phyloP scores from a whole-genome alignment of 495 filamentous ascomycete species.

The Aspergillus ellipticus region DNA sequence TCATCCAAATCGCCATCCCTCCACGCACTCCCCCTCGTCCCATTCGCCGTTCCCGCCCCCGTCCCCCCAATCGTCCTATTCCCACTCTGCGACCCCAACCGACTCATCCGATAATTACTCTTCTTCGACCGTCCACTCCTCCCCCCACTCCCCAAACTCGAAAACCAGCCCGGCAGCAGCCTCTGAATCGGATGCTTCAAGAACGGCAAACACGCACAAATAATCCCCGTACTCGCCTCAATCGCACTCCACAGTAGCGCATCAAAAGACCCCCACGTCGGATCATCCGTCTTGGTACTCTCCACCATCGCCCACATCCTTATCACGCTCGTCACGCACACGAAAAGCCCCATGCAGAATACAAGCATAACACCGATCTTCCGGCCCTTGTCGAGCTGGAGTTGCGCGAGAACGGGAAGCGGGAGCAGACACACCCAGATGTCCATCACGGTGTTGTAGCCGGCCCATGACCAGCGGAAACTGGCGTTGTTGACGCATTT shows the following conservation, averaged over 20 bases:
- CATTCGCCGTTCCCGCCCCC: no score
- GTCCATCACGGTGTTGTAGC: slow-evolving; percentile 36
- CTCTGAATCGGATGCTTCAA: slow-evolving; percentile 30
- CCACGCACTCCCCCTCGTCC: background rate
- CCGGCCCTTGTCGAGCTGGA: slow-evolving; percentile 39
- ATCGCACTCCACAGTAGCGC: slow-evolving; percentile 26
- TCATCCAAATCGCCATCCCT: background rate
- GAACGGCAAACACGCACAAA: slow-evolving; percentile 26
- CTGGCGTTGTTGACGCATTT: slow-evolving; percentile 17
- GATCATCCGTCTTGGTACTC: slow-evolving; percentile 21
- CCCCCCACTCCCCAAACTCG: slow-evolving; percentile 5
- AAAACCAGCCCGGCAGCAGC: slow-evolving; percentile 25
- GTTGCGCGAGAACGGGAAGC: slow-evolving; percentile 32
- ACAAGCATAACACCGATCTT: slow-evolving; percentile 33
- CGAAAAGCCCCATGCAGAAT: slow-evolving; percentile 32
- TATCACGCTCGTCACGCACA: slow-evolving; percentile 22
- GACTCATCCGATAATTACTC: slow-evolving; percentile 10
- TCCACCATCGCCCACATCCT: slow-evolving; percentile 25
- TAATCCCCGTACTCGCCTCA: slow-evolving; percentile 23
- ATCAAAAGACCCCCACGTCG: slow-evolving; percentile 18
- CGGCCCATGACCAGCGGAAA: slow-evolving; percentile 22
- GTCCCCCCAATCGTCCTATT: background rate
- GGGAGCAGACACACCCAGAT: slow-evolving; percentile 38
- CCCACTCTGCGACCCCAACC: slow-evolving; percentile 9
- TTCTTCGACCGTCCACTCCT: slow-evolving; percentile 4